Conservation (phyloP, 164 flowering plant genomes). For the Akebia trifoliata region DNA sequence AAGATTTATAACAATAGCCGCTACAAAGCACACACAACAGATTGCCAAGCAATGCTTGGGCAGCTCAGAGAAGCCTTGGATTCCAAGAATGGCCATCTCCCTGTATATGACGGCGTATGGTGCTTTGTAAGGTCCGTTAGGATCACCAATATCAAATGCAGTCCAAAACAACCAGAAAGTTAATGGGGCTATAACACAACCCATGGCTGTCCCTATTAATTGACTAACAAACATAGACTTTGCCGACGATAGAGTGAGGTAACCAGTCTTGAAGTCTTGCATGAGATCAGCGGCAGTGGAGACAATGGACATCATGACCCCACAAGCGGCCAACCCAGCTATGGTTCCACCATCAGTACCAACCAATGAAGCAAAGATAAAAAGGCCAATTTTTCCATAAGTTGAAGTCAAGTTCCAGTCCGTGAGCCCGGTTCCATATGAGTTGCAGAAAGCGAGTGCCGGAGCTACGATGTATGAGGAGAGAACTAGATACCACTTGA, state of each 20-base stretch:
- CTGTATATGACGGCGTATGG: constrained; percentile 88
- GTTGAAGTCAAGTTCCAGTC: constrained; percentile 92
- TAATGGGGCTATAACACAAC: constrained; percentile 89
- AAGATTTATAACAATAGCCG: constrained; percentile 72
- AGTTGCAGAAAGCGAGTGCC: constrained; percentile 95
- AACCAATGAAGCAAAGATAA: constrained; percentile 71
- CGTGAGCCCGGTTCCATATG: constrained; percentile 92
- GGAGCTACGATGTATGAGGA: constrained; percentile 79
- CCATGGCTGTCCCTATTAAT: constrained; percentile 83
- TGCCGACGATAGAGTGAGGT: constrained; percentile 87
- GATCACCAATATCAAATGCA: constrained; percentile 84
- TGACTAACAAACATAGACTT: constrained; percentile 96
- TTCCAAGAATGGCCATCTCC: constrained; percentile 94
- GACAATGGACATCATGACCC: constrained; percentile 95
- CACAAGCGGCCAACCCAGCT: constrained; percentile 90
- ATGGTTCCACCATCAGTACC: constrained; percentile 82
- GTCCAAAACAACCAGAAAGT: constrained; percentile 96
- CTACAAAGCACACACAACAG: constrained; percentile 69
- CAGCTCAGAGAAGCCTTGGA: constrained; percentile 90
- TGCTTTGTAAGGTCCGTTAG: constrained; percentile 92
- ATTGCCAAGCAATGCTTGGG: constrained; percentile 84
- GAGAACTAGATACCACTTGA: constrained; percentile 89
- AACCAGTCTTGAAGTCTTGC: constrained; percentile 97
- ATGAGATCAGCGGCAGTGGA: constrained; percentile 97
- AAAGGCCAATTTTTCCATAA: constrained; percentile 89